Evolutionary conservation across 2,329 filamentous ascomycete genomes (phyloP).

Genomic region (Ploettnerulaceae sp.): DNA sequence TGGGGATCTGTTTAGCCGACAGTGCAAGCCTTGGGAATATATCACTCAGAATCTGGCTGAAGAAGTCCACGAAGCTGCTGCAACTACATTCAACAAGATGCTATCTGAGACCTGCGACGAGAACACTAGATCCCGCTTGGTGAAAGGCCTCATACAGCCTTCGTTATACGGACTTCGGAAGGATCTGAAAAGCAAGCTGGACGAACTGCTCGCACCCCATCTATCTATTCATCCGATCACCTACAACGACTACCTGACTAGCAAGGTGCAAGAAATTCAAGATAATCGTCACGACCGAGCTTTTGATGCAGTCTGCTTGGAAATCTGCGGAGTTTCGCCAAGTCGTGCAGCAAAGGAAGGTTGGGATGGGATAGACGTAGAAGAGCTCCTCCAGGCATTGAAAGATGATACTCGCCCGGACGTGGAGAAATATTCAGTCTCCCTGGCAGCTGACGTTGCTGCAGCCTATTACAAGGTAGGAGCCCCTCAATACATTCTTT

Average conservation of each 20-base stretch:
- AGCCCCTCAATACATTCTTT: background rate
- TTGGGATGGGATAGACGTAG: background rate
- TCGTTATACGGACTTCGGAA: constrained; percentile 4
- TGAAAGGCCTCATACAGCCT: constrained; percentile 7
- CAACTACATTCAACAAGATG: constrained; percentile 4
- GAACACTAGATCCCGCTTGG: constrained; percentile 8
- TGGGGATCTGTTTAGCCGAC: constrained; percentile 11
- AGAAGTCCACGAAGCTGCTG: constrained; percentile 9
- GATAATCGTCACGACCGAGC: constrained; percentile 3
- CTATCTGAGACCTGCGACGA: constrained; percentile 5
- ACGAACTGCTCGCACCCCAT: constrained; percentile 9
- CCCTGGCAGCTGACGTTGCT: constrained; percentile 10
- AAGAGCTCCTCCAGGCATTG: background rate
- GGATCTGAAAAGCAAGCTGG: constrained; percentile 2
- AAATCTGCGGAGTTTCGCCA: background rate
- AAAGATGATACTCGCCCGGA: constrained; percentile 7
- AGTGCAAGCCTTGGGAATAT: constrained; percentile 12
- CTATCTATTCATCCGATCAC: constrained; percentile 12
- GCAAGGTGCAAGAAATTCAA: constrained; percentile 8
- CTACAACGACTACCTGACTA: constrained; percentile 10
- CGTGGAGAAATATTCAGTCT: constrained; percentile 10
- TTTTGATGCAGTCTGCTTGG: background rate
- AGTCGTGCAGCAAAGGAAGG: background rate
- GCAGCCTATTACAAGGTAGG: constrained; percentile 11
- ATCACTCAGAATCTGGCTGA: constrained; percentile 8